Evolutionary conservation across 164 flowering plant genomes (phyloP), one percentile per base, ranked within the genome.

Genomic region (Vitis rupestris): DNA sequence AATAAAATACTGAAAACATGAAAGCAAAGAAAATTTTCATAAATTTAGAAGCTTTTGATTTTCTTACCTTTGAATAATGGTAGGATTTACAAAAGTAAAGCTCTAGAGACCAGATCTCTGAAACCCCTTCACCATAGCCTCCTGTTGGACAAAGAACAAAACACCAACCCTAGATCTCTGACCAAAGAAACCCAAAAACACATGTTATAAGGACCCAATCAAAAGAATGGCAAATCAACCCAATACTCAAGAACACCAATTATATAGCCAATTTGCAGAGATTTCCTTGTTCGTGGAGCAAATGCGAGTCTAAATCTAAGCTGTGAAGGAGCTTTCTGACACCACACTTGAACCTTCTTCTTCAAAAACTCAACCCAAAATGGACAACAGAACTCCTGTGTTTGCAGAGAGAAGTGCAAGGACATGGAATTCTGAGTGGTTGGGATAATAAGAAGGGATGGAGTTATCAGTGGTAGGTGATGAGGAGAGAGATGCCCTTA

Each of bases 381-480:
- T 74, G 31, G 58, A 71, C 30, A 63, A 68, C 54, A 68, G 72
- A 59, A 63, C 70, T 70, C 65, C 68, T 69, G 65, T 61, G 62
- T 63, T 14, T 54, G 67, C 16, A 70, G 57, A 52, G 70, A 62
- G 50, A 53, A 50, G 68, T 51, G 63, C 55, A 66, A 66, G 82
- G 60, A 76, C 78, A 78, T 76, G 83, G 76, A 78, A 65, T 69
- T n/a, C 44, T 74, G 61, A 55, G 64, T 61, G 68, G 67, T 52
- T 65, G 69, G 50, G 70, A 57, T 44, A 55, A 73, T 44, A 83
- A 67, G 64, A 72, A 82, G 86, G 59, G 79, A 66, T 78, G 92
- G 90, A 86, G 88, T 84, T 88, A 82, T 89, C 98, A 86, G 85
- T 72, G 87, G 90, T 93, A 83, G 98, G 94, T 89, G 81, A 80